Evolutionary conservation across 805 yeast genomes (phyloP), one percentile per base, ranked within the genome.

Genomic region (Metschnikowia kunwiensis): DNA sequence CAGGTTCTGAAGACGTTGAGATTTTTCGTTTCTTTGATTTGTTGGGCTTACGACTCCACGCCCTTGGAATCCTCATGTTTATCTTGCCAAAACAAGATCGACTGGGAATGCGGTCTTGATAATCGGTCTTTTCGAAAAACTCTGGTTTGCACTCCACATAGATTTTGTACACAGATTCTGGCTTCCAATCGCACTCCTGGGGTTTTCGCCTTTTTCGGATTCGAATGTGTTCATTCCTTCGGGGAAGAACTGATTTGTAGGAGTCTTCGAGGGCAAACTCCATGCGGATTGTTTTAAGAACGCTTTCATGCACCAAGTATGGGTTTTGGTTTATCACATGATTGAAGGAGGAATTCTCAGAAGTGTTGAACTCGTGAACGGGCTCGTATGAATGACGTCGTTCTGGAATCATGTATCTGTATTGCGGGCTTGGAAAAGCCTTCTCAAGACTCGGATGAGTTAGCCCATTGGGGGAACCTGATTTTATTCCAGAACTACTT

Each of bases 41-140:
- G 26, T 49, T 49, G 12, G 53, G 58, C 11, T 49, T 47, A 24
- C 71, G 50, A 3, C 51, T 44, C 72, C 72, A 65, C 5, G 72
- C 72, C 16, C 65, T 42, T 26, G 58, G 60, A 23, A 43, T 48
- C 34, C 72, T 48, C 72, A 65, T 65, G 42, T 63, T 65, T 24
- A 65, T 58, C 27, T 53, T 57, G 5, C 72, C 72, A 40, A 65
- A 65, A 41, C 70, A 63, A 2, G 66, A 61, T 10, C 44, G 38
- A 11, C 25, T 27, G 2, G 71, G 69, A 9, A 61, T 49, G 18
- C 44, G 40, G 27, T 52, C 56, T 20, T 47, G 52, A 35, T 57
- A 60, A 30, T 54, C 53, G n/a, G 62, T 47, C 35, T 50, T 55
- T 30, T 58, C 58, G 36, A 58, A 47, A 19, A 51, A 55, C n/a